Evolutionary conservation across 2,329 filamentous ascomycete genomes (phyloP).

Genomic region (Shiraia sp.): DNA sequence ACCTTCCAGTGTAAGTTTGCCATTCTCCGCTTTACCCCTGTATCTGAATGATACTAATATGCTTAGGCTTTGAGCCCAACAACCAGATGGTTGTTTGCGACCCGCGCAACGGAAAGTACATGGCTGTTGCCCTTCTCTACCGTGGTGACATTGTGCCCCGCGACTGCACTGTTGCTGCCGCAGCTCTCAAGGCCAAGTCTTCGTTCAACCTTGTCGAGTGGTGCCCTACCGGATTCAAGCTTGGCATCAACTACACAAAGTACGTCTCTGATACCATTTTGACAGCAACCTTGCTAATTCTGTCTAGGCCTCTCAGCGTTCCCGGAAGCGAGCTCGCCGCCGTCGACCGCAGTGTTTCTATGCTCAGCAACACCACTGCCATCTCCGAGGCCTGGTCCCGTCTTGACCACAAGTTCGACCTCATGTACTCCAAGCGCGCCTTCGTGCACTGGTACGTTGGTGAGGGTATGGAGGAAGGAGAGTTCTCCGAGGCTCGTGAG

Average conservation of each 20-base stretch:
- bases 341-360: slow-evolving; percentile 91
- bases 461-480: slow-evolving; percentile 90
- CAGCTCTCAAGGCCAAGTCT: slow-evolving; percentile 69
- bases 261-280: slow-evolving; percentile 15
- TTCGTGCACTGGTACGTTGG: slow-evolving; percentile 83
- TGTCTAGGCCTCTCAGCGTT: slow-evolving; percentile 86
- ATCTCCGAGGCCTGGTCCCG: slow-evolving; percentile 75
- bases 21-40: background rate
- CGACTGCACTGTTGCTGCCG: slow-evolving; percentile 69
- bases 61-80: slow-evolving; percentile 72
- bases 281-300: slow-evolving; percentile 10
- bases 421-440: slow-evolving; percentile 78
- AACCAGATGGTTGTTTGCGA: slow-evolving; percentile 80
- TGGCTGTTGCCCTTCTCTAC: slow-evolving; percentile 74
- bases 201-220: slow-evolving; percentile 76
- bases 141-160: slow-evolving; percentile 72
- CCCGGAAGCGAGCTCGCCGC: slow-evolving; percentile 96
- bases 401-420: slow-evolving; percentile 75
- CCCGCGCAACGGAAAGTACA: slow-evolving; percentile 75
- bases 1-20: slow-evolving; percentile 67
- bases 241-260: slow-evolving; percentile 74
- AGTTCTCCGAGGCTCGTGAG: slow-evolving; percentile 86
- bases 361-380: slow-evolving; percentile 76
- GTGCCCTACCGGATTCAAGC: slow-evolving; percentile 77
- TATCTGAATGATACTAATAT: slow-evolving; percentile 27